These are phyloP conservation scores for Viola pubescens DNA, from an alignment of 441 rosid genomes.

Conservation along the genomic window DNA sequence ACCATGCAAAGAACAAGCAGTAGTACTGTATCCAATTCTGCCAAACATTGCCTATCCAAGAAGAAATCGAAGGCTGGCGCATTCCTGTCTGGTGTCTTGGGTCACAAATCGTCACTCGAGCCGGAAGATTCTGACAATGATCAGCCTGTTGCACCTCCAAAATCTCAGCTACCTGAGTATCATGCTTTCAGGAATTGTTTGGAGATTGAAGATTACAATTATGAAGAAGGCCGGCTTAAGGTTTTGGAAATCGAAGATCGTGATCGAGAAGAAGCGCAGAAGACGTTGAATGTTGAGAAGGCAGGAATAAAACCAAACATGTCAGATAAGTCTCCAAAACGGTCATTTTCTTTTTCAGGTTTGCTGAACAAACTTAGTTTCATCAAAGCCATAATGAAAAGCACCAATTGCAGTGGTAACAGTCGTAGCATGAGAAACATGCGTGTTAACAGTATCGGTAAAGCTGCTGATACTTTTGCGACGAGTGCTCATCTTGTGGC, in stretches of 20 bases:
- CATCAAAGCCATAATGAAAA: neutral
- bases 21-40: neutral
- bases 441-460: neutral
- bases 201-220: too few species aligned
- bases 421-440: neutral
- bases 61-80: slow-evolving; percentile 25
- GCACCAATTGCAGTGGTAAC: neutral
- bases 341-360: slow-evolving; percentile 8
- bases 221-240: too few species aligned
- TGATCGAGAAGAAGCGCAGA: slow-evolving; percentile 9
- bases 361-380: neutral
- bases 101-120: slow-evolving; percentile 13
- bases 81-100: slow-evolving; percentile 25
- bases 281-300: slow-evolving; percentile 8
- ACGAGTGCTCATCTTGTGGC: slow-evolving; percentile 1
- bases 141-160: neutral
- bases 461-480: neutral
- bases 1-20: slow-evolving; percentile 17
- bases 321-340: neutral
- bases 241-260: too few species aligned
- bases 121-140: neutral
- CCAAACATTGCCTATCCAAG: slow-evolving; percentile 8
- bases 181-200: too few species aligned
- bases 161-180: neutral
- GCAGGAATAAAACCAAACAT: slow-evolving; percentile 3